Percentiles rank a stretch among this genome's conserved stretches.
Evolutionary conservation across 768 basidiomycete genomes (phyloP).

Genomic region (Tricholoma bakamatsutake): DNA sequence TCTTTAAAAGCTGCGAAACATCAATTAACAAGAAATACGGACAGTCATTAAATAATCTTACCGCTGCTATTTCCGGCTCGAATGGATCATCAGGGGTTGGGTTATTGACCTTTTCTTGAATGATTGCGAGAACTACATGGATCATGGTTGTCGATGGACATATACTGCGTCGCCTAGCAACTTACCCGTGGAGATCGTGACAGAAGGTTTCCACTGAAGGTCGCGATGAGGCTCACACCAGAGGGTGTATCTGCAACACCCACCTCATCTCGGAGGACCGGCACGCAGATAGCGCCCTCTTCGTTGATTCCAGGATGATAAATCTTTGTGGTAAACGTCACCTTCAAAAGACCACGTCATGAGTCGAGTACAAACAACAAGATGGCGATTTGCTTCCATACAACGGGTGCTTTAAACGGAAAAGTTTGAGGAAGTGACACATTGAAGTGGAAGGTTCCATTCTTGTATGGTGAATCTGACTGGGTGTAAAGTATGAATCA

Average conservation of each 20-base stretch:
- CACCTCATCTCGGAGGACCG: slow-evolving; percentile 80
- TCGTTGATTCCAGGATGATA: slow-evolving; percentile 92
- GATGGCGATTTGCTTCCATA: slow-evolving; percentile 25
- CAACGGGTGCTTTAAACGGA: slow-evolving; percentile 83
- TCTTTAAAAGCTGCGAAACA: slow-evolving; percentile 58
- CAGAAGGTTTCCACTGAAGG: slow-evolving; percentile 78
- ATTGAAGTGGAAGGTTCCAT: slow-evolving; percentile 72
- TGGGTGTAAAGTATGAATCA: slow-evolving; percentile 22
- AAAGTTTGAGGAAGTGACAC: slow-evolving; percentile 72
- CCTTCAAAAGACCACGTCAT: slow-evolving; percentile 36
- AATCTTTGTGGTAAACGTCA: slow-evolving; percentile 79
- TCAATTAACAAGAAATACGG: neutral
- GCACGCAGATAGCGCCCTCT: slow-evolving; percentile 81
- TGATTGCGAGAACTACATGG: slow-evolving; percentile 57
- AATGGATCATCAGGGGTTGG: slow-evolving; percentile 87
- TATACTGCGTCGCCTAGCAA: neutral
- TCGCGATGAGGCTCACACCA: slow-evolving; percentile 4
- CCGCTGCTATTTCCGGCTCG: slow-evolving; percentile 81
- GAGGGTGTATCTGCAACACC: slow-evolving; percentile 16
- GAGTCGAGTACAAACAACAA: slow-evolving; percentile 6
- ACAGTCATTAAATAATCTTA: slow-evolving; percentile 20
- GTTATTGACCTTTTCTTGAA: slow-evolving; percentile 85
- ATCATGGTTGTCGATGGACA: neutral
- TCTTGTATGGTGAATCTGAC: slow-evolving; percentile 79
- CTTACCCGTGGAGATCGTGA: slow-evolving; percentile 66